These are phyloP conservation scores for Carex pumila DNA, from an alignment of 176 grass and related monocot genomes.

Conservation along the genomic window DNA sequence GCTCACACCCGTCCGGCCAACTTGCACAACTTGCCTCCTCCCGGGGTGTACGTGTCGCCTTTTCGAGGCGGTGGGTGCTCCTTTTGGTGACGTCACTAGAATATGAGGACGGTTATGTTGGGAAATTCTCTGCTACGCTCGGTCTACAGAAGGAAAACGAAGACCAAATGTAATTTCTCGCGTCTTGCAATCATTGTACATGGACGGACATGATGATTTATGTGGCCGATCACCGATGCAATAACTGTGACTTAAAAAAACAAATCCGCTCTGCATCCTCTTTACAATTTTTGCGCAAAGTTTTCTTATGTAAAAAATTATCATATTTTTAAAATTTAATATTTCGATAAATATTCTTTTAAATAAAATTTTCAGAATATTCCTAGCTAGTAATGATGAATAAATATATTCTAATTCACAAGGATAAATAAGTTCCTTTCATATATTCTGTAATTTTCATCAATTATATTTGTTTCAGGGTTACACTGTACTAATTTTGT, in stretches of 20 bases:
- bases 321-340: too few relatives aligned
- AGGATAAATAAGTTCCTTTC: too few relatives aligned
- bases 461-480: too few relatives aligned
- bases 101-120: not conserved
- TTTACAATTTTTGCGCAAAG: too few relatives aligned
- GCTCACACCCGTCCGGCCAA: slow-evolving; percentile 15
- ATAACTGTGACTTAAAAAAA: not conserved
- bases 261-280: too few relatives aligned
- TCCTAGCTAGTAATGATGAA: too few relatives aligned
- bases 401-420: too few relatives aligned
- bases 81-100: slow-evolving; percentile 5
- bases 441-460: too few relatives aligned
- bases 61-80: not conserved
- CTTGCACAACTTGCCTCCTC: slow-evolving; percentile 12
- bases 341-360: too few relatives aligned
- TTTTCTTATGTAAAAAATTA: too few relatives aligned
- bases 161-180: not conserved
- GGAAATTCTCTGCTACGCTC: not conserved
- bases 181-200: not conserved
- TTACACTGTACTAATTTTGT: too few relatives aligned
- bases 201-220: not conserved
- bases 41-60: not conserved
- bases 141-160: not conserved
- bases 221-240: not conserved
- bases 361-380: too few relatives aligned